Evolutionary conservation across 352 stramenopile species (phyloP).

Genomic region (Peronospora belbahrii): DNA sequence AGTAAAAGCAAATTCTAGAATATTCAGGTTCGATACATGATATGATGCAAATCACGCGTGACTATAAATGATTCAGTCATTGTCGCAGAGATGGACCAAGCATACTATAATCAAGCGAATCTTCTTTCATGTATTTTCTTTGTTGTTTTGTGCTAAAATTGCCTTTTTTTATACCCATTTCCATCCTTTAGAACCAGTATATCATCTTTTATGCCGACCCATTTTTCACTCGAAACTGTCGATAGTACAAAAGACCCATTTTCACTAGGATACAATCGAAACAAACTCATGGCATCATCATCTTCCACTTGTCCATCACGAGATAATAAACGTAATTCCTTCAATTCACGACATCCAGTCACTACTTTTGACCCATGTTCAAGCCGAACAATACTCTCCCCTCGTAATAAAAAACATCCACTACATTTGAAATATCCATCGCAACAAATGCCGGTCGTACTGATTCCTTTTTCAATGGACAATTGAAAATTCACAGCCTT

Average conservation of each 20-base stretch:
- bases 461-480: neutral
- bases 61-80: too few species aligned
- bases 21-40: too few species aligned
- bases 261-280: neutral
- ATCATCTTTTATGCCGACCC: neutral
- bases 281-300: neutral
- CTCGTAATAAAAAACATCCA: constrained; percentile 2
- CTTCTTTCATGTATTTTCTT: too few species aligned
- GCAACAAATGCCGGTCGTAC: constrained; percentile 1
- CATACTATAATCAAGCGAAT: too few species aligned
- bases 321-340: neutral
- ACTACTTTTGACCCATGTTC: constrained; percentile 1
- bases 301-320: neutral
- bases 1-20: too few species aligned
- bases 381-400: constrained; percentile 1
- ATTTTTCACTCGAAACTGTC: neutral
- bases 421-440: neutral
- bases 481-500: neutral
- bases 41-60: too few species aligned
- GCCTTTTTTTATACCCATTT: neutral
- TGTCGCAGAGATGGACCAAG: too few species aligned
- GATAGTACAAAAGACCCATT: neutral
- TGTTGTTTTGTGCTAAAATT: too few species aligned
- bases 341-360: neutral
- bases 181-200: neutral